Evolutionary conservation across 2,329 filamentous ascomycete species (phyloP).

Genomic region (Diaporthe velutina): DNA sequence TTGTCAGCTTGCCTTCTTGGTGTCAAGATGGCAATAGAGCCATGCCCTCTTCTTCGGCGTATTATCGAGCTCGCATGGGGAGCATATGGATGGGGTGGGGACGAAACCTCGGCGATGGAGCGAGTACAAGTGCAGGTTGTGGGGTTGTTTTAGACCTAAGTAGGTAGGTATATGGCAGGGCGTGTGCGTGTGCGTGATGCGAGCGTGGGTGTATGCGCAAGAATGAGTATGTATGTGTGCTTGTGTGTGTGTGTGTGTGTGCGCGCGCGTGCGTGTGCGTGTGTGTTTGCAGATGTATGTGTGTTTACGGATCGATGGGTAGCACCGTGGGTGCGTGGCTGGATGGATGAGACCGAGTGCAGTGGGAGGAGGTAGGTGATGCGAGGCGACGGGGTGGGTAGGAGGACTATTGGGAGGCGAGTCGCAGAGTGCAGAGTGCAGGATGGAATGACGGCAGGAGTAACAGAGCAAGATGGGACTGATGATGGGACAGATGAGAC

Average conservation of each 20-base stretch:
- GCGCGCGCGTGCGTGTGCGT: too few species aligned
- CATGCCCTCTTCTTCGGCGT: conserved; percentile 37
- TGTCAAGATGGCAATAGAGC: conserved; percentile 38
- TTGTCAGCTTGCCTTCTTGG: conserved; percentile 49
- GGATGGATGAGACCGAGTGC: conserved; percentile 11
- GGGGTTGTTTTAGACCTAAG: not conserved
- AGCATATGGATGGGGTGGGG: conserved; percentile 27
- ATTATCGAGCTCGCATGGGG: conserved; percentile 38
- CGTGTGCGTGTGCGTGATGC: not conserved
- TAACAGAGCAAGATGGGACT: conserved; percentile 4
- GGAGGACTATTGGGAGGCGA: not conserved
- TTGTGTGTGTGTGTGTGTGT: not conserved
- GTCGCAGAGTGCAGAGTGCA: conserved; percentile 2
- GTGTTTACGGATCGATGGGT: not conserved
- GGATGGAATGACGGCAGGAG: conserved; percentile 6
- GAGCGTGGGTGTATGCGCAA: conserved; percentile 1
- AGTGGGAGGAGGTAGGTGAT: conserved; percentile 2
- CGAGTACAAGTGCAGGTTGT: not conserved
- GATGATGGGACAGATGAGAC: conserved; percentile 24
- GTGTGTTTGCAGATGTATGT: not conserved
- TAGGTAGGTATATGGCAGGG: not conserved
- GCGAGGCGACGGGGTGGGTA: conserved; percentile 1
- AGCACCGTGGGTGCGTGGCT: conserved; percentile 8
- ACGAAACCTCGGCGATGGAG: conserved; percentile 4
- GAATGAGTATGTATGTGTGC: not conserved